Evolutionary conservation across 345 rosid genomes (phyloP).

Genomic region (Abelmoschus esculentus): DNA sequence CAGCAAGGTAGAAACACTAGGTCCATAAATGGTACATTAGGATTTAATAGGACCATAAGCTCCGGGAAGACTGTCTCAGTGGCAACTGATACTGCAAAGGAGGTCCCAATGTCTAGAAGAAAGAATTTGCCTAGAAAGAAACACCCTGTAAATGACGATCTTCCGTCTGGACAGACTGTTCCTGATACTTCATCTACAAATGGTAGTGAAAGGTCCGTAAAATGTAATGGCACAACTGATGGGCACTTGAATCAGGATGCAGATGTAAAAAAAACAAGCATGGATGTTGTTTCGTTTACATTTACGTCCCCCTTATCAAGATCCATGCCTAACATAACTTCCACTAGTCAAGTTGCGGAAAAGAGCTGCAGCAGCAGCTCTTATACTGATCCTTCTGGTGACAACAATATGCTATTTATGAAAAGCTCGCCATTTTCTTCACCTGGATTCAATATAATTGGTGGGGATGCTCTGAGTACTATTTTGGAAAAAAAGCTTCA

Average conservation of each 20-base stretch:
- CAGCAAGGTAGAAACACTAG: slow-evolving; percentile 30
- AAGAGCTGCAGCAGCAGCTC: slow-evolving; percentile 16
- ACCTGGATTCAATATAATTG: slow-evolving; percentile 37
- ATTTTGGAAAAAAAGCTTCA: slow-evolving; percentile 71
- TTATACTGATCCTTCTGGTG: slow-evolving; percentile 16
- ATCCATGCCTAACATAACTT: not conserved
- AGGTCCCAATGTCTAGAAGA: slow-evolving; percentile 30
- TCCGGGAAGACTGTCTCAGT: slow-evolving; percentile 30
- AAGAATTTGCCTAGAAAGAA: slow-evolving; percentile 37
- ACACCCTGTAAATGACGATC: slow-evolving; percentile 28
- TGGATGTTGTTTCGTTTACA: slow-evolving; percentile 82
- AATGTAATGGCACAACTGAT: slow-evolving; percentile 36
- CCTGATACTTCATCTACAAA: slow-evolving; percentile 25
- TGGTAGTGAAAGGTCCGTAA: slow-evolving; percentile 32
- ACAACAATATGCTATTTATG: slow-evolving; percentile 15
- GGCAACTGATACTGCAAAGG: slow-evolving; percentile 24
- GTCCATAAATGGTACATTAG: slow-evolving; percentile 25
- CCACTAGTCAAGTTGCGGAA: slow-evolving; percentile 12
- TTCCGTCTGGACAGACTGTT: slow-evolving; percentile 21
- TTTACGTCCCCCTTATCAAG: slow-evolving; percentile 59
- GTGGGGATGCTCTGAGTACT: slow-evolving; percentile 46
- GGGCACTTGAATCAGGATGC: slow-evolving; percentile 20
- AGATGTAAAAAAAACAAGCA: slow-evolving; percentile 35
- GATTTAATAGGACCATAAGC: slow-evolving; percentile 31
- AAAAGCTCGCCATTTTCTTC: slow-evolving; percentile 26